Conservation (phyloP, 2,329 filamentous ascomycete species). For the Didymella pinodella region DNA sequence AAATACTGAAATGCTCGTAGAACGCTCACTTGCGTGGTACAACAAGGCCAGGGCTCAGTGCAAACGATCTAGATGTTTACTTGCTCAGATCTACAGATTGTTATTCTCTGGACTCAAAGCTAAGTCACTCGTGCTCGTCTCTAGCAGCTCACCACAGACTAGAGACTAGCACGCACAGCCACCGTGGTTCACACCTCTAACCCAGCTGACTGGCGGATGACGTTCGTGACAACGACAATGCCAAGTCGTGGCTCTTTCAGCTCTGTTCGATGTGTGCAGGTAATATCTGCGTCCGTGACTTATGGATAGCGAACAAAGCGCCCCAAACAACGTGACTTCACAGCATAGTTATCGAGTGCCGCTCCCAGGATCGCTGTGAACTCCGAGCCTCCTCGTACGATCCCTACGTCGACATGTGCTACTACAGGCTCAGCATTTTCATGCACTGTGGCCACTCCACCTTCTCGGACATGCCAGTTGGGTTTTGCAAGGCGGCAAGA, state of each 20-base stretch:
- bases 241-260: not conserved
- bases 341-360: not conserved
- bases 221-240: not conserved
- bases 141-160: not conserved
- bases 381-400: not conserved
- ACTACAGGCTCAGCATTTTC: conserved; percentile 54
- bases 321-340: not conserved
- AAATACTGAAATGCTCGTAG: not conserved
- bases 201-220: conserved; percentile 7
- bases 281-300: not conserved
- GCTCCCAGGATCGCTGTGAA: not conserved
- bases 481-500: conserved; percentile 41
- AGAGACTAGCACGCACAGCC: not conserved
- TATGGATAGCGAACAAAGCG: conserved; percentile 5
- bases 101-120: not conserved
- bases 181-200: conserved; percentile 4
- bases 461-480: conserved; percentile 44
- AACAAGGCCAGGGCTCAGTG: no score
- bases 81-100: not conserved
- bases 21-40: not conserved
- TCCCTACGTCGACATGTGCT: conserved; percentile 49
- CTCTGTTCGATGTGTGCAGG: conserved; percentile 4
- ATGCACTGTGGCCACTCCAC: conserved; percentile 53
- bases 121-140: not conserved
- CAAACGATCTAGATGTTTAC: not conserved